Base-by-base conservation (phyloP, 805 yeast species). In the Cyberlindnera japonica region DNA sequence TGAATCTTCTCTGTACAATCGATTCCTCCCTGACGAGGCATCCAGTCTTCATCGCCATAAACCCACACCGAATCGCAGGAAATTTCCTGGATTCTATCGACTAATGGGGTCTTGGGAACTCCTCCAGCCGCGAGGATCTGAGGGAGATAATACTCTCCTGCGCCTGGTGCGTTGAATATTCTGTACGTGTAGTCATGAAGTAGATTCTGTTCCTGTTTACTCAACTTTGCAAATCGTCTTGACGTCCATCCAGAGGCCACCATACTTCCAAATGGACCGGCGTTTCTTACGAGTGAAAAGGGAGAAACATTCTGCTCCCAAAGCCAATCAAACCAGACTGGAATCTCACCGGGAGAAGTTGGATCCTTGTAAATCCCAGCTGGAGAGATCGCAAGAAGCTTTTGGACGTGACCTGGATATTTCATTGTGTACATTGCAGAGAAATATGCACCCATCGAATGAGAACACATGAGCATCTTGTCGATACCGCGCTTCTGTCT, bases 261-360 rank as follows among this genome's bases (percentile, higher is more conserved):
- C 55, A 77, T 75, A 0, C 96, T 87, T 0, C 99, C 98, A 23
- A 85, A 63, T 1, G 89, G 84, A 0, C 95, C 91, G 0, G 93
- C 62, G 47, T 74, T 70, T 37, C 98, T 68, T 10, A 91, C 91
- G 6, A 90, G 54, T 0, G 82, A 59, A 58, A 91, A 93, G 3
- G 99, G 99, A 1, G 95, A 83, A 20, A 85, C 73, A 59, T 90
- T 86, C 23, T 71, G 76, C 49, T 86, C 89, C 99, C 99, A 93
- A 21, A 91, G 63, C 51, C 71, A 72, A 17, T 72, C 73, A 59
- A 88, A 88, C 83, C 95, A 91, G 29, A 64, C 58, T 1, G 98
- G 96, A 2, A 85, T 74, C 7, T 53, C 54, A 2, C 73, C 72
- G 32, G 49, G 51, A 3, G 67, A 59, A 17, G 54, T 57, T 6